Percentiles rank a stretch among this genome's conserved stretches.
Conservation (phyloP, 2,329 filamentous ascomycete genomes). For the Cordyceps militaris region DNA sequence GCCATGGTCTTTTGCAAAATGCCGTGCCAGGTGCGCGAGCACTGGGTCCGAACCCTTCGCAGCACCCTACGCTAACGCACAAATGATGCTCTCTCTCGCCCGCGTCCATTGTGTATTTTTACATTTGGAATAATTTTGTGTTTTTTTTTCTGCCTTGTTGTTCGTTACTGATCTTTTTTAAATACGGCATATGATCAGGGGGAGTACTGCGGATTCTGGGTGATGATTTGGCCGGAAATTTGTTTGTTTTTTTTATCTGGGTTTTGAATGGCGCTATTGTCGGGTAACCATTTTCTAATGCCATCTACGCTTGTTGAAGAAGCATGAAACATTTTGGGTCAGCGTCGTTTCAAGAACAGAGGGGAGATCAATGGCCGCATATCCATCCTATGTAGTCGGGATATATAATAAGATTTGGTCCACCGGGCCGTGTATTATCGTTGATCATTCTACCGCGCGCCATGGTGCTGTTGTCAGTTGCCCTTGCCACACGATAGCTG, state of each 20-base stretch:
- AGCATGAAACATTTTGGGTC: not conserved
- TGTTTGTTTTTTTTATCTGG: not conserved
- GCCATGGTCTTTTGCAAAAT: conserved; percentile 58
- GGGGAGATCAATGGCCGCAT: not conserved
- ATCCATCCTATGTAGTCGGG: not conserved
- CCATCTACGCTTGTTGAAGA: not conserved
- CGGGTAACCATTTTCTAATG: not conserved
- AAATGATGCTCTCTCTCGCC: not conserved
- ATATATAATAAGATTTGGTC: not conserved
- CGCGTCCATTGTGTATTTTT: conserved; percentile 5
- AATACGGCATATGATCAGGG: not conserved
- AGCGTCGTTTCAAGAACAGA: conserved; percentile 2
- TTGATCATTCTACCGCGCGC: not conserved
- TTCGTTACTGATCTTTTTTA: not conserved
- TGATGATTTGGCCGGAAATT: not conserved
- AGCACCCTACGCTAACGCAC: conserved; percentile 30
- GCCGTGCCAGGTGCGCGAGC: conserved; percentile 42
- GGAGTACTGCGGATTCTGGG: conserved; percentile 8
- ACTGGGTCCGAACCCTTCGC: conserved; percentile 49
- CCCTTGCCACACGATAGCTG: not conserved
- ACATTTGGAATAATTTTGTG: conserved; percentile 5
- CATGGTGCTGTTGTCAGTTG: not conserved
- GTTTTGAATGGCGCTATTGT: not conserved
- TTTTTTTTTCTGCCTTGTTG: not conserved
- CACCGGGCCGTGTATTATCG: not conserved